Percentiles rank a stretch among this genome's conserved stretches.
Evolutionary conservation across 352 stramenopile genomes (phyloP).

Genomic region (Thalassiosira mediterranea): DNA sequence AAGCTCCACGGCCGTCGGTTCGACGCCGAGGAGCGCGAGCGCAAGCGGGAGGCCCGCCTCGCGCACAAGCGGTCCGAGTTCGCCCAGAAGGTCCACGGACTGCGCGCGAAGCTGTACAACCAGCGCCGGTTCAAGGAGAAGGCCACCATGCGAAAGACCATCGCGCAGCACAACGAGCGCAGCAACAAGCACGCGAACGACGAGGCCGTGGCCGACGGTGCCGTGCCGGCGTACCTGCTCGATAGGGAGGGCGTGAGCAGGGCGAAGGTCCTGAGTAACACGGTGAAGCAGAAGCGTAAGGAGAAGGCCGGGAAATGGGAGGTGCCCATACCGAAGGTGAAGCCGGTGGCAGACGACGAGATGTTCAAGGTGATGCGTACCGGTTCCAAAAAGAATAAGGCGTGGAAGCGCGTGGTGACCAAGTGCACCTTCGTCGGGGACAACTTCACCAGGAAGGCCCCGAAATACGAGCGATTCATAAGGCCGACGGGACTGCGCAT

Average conservation of each 20-base stretch:
- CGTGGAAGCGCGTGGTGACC: constrained; percentile 92
- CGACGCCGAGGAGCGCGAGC: constrained; percentile 93
- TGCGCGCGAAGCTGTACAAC: constrained; percentile 99
- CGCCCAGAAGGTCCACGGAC: constrained; percentile 97
- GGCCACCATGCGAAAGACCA: constrained; percentile 99
- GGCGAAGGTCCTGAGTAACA: constrained; percentile 99
- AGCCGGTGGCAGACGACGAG: constrained; percentile 99
- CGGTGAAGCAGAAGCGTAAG: constrained; percentile 99
- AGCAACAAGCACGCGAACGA: constrained; percentile 99
- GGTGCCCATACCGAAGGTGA: constrained; percentile 98
- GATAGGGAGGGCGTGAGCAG: constrained; percentile 98
- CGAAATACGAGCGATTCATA: constrained; percentile 99
- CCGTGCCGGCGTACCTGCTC: constrained; percentile 98
- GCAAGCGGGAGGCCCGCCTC: constrained; percentile 98
- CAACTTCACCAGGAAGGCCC: constrained; percentile 98
- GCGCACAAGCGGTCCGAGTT: constrained; percentile 97
- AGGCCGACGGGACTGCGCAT: constrained; percentile 97
- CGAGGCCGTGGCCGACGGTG: constrained; percentile 94
- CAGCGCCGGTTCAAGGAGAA: constrained; percentile 99
- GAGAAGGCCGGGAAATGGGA: constrained; percentile 99
- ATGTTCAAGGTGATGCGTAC: constrained; percentile 99
- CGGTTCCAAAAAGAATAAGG: constrained; percentile 95
- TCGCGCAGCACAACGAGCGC: constrained; percentile 98
- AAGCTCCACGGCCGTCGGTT: constrained; percentile 99
- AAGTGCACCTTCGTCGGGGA: constrained; percentile 99